Evolutionary conservation across 2,329 filamentous ascomycete genomes (phyloP).

Genomic region (Xylaria sp.): DNA sequence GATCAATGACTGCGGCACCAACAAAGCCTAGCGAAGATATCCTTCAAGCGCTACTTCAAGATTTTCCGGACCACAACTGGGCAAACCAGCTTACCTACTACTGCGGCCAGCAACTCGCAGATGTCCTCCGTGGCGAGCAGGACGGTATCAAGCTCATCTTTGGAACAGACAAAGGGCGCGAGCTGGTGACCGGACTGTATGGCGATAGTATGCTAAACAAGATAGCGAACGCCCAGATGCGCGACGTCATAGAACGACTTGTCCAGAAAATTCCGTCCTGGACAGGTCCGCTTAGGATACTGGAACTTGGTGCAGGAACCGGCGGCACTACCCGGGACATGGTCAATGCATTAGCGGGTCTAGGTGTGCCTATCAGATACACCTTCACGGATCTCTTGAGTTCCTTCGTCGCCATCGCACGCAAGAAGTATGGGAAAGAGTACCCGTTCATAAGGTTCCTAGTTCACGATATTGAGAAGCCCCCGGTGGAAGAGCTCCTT

Average conservation of each 20-base stretch:
- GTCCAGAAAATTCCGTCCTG: constrained; percentile 17
- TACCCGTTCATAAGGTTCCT: constrained; percentile 44
- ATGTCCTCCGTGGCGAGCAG: constrained; percentile 48
- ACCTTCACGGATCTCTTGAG: constrained; percentile 58
- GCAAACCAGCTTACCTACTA: constrained; percentile 43
- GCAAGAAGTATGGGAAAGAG: constrained; percentile 41
- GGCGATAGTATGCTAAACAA: constrained; percentile 51
- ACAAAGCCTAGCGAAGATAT: background rate
- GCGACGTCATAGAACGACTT: background rate
- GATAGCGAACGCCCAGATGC: constrained; percentile 49
- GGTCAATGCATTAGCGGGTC: constrained; percentile 42
- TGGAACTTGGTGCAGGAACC: too few relatives aligned
- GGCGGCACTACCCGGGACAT: too few relatives aligned
- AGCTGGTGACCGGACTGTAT: constrained; percentile 53
- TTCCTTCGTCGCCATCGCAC: constrained; percentile 48
- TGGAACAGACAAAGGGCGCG: constrained; percentile 49
- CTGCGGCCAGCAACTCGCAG: constrained; percentile 45
- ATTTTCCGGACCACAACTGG: background rate
- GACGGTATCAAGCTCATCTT: constrained; percentile 55
- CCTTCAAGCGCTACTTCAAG: background rate
- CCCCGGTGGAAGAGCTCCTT: constrained; percentile 32
- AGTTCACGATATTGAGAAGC: constrained; percentile 49
- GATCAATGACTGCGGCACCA: background rate
- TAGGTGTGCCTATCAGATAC: constrained; percentile 50
- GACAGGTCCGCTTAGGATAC: too few relatives aligned